phyloP scores from a whole-genome alignment of 345 rosid genomes.

The Geranium rotundifolium region DNA sequence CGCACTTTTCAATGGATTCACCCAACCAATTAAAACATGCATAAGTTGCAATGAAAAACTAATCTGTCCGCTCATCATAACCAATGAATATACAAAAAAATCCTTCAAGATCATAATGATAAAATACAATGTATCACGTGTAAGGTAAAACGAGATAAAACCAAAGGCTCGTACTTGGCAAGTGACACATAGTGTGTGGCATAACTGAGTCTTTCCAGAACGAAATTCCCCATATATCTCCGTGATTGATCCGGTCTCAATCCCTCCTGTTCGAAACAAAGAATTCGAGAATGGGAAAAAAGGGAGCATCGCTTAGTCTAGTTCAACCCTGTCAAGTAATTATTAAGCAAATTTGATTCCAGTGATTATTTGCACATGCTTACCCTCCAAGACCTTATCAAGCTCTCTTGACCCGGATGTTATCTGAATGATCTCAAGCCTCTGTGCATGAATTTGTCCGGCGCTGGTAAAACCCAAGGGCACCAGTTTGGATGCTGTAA shows the following conservation, averaged over 20 bases:
- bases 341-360: no score
- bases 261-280: slow-evolving; percentile 42
- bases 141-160: no score
- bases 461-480: slow-evolving; percentile 97
- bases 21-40: no score
- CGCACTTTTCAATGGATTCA: background rate
- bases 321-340: no score
- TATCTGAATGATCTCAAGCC: slow-evolving; percentile 92
- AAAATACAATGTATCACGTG: no score
- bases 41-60: no score
- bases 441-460: slow-evolving; percentile 75
- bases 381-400: slow-evolving; percentile 89
- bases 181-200: slow-evolving; percentile 80
- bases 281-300: no score
- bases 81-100: no score
- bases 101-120: no score
- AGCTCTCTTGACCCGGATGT: slow-evolving; percentile 93
- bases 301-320: no score
- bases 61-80: no score
- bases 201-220: slow-evolving; percentile 82
- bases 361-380: no score
- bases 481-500: slow-evolving; percentile 78
- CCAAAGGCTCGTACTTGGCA: slow-evolving; percentile 51
- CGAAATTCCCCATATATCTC: slow-evolving; percentile 84
- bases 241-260: slow-evolving; percentile 82